Evolutionary conservation across 2,329 filamentous ascomycete genomes (phyloP).

Genomic region (Penicillium sp.): DNA sequence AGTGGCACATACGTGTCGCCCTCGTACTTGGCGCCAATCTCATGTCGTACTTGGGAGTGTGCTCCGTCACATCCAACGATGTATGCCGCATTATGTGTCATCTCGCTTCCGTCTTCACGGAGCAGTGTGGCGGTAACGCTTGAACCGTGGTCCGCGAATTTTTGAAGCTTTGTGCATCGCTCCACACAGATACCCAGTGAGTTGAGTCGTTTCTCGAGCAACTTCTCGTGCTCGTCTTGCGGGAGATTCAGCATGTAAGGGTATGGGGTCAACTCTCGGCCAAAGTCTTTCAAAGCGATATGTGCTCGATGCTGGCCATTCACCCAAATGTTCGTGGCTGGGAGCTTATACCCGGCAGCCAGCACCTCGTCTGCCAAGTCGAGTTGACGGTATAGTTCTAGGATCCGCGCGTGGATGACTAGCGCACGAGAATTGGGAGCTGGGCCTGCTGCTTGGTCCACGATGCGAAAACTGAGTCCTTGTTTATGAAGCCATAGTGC

Average conservation of each 20-base stretch:
- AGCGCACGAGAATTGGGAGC: constrained; percentile 37
- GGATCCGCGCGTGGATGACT: constrained; percentile 46
- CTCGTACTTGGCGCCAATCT: constrained; percentile 37
- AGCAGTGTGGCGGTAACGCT: constrained; percentile 22
- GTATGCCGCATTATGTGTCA: constrained; percentile 36
- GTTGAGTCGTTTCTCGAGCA: constrained; percentile 27
- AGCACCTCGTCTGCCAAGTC: constrained; percentile 36
- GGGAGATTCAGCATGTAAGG: constrained; percentile 26
- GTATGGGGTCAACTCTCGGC: constrained; percentile 26
- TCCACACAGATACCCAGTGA: constrained; percentile 26
- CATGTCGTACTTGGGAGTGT: constrained; percentile 45
- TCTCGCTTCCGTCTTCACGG: constrained; percentile 16
- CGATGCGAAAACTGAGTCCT: constrained; percentile 34
- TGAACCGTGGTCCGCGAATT: constrained; percentile 21
- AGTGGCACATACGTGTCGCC: constrained; percentile 42
- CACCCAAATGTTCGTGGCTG: constrained; percentile 37
- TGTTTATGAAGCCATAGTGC: constrained; percentile 28
- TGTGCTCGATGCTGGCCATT: constrained; percentile 19
- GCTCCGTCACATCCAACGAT: constrained; percentile 51
- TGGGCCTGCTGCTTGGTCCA: constrained; percentile 42
- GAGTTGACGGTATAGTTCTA: constrained; percentile 49
- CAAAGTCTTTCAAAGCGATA: constrained; percentile 23
- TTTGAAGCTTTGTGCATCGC: constrained; percentile 23
- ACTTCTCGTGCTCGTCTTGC: constrained; percentile 27
- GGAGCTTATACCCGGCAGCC: constrained; percentile 33